Percentiles rank a stretch among this genome's conserved stretches.
Conservation (phyloP, 2,329 filamentous ascomycete species). For the Didymella arachidicola region DNA sequence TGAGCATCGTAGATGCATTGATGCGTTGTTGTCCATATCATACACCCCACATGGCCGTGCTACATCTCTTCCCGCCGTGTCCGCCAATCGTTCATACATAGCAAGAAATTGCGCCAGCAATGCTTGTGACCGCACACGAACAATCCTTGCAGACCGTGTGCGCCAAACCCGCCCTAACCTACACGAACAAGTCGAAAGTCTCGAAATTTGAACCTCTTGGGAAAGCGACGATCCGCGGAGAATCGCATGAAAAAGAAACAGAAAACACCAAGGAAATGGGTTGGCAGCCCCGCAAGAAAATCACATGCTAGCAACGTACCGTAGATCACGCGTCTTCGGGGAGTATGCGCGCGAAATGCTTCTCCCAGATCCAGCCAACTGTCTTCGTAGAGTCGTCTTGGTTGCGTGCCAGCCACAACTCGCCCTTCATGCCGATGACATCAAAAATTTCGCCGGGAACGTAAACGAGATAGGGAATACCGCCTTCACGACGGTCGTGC, state of each 20-base stretch:
- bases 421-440: conserved; percentile 92
- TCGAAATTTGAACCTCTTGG: not conserved
- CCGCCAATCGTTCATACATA: conserved; percentile 18
- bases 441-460: conserved; percentile 80
- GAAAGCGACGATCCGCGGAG: not conserved
- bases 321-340: conserved; percentile 42
- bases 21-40: conserved; percentile 15
- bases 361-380: conserved; percentile 99
- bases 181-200: conserved; percentile 8
- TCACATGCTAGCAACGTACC: not conserved
- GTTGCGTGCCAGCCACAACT: conserved; percentile 96
- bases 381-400: conserved; percentile 83
- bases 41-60: conserved; percentile 10
- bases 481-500: conserved; percentile 87
- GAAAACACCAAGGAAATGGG: not conserved
- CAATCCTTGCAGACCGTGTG: conserved; percentile 1
- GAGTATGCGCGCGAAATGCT: conserved; percentile 74
- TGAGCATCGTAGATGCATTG: conserved; percentile 11
- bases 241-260: not conserved
- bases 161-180: conserved; percentile 13
- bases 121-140: conserved; percentile 14
- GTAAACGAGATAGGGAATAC: conserved; percentile 95
- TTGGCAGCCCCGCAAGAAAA: not conserved
- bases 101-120: conserved; percentile 20
- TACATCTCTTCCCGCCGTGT: conserved; percentile 1